Percentiles rank a stretch among this genome's conserved stretches.
Conservation (phyloP, 2,329 filamentous ascomycete species). For the Cladosporium halotolerans region DNA sequence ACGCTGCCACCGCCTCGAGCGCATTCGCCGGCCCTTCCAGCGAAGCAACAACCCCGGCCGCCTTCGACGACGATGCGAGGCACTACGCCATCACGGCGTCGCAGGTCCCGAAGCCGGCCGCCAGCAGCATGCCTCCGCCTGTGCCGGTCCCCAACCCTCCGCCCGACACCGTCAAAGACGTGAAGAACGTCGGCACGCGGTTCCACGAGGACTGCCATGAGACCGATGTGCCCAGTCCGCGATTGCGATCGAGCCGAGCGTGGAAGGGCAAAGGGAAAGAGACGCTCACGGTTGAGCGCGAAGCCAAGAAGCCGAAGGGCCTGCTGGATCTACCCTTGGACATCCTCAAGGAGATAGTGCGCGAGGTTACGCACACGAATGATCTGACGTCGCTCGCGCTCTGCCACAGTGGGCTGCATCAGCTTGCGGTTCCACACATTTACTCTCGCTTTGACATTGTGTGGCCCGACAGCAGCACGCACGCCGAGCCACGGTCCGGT, state of each 20-base stretch:
- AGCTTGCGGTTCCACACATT: conserved; percentile 68
- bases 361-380: conserved; percentile 75
- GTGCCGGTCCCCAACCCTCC: conserved; percentile 12
- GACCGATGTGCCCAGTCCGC: conserved; percentile 22
- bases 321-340: conserved; percentile 73
- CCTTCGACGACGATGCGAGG: conserved; percentile 23
- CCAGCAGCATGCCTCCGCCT: conserved; percentile 12
- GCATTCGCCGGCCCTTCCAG: conserved; percentile 17
- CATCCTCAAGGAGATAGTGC: conserved; percentile 69
- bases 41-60: conserved; percentile 16
- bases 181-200: conserved; percentile 25
- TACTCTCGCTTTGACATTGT: conserved; percentile 84
- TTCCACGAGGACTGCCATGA: conserved; percentile 28
- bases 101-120: conserved; percentile 23
- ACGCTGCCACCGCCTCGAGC: conserved; percentile 5
- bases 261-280: conserved; percentile 46
- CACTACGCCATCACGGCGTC: conserved; percentile 25
- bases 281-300: conserved; percentile 25
- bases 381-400: conserved; percentile 72
- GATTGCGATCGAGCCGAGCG: conserved; percentile 35
- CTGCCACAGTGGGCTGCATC: conserved; percentile 71
- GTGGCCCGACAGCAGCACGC: conserved; percentile 67
- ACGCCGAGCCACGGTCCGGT: conserved; percentile 60
- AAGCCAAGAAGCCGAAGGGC: conserved; percentile 52
- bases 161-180: conserved; percentile 20